phyloP scores from a whole-genome alignment of 2,329 filamentous ascomycete species.

The Cercospora sp. region DNA sequence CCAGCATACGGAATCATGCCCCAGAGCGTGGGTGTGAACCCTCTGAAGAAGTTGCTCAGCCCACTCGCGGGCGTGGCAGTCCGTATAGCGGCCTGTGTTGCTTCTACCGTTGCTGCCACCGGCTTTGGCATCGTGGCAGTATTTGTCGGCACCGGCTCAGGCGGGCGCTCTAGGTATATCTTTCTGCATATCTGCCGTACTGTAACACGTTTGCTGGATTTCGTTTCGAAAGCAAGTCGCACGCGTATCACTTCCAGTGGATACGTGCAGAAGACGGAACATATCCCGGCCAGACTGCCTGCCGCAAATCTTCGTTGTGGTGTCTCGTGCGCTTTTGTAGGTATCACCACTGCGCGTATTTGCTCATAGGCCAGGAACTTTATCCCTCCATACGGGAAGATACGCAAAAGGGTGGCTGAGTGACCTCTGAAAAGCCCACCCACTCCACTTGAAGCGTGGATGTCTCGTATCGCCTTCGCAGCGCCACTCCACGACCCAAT shows the following conservation, averaged over 20 bases:
- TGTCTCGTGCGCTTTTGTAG: slow-evolving; percentile 72
- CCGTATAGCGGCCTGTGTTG: slow-evolving; percentile 49
- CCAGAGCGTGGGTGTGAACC: slow-evolving; percentile 83
- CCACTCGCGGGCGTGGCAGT: slow-evolving; percentile 64
- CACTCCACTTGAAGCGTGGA: slow-evolving; percentile 72
- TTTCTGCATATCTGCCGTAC: slow-evolving; percentile 75
- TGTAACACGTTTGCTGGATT: slow-evolving; percentile 66
- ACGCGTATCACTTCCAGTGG: slow-evolving; percentile 91
- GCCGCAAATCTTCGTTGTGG: slow-evolving; percentile 71
- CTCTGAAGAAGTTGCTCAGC: slow-evolving; percentile 88
- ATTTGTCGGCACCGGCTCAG: slow-evolving; percentile 31
- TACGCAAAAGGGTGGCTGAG: slow-evolving; percentile 87
- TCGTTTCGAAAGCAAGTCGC: slow-evolving; percentile 91
- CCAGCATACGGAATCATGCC: slow-evolving; percentile 98
- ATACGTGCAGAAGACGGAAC: slow-evolving; percentile 94
- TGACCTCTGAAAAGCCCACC: slow-evolving; percentile 87
- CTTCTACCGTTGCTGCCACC: slow-evolving; percentile 45
- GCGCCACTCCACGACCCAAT: slow-evolving; percentile 85
- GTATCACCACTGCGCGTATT: slow-evolving; percentile 78
- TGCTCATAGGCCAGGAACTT: slow-evolving; percentile 99
- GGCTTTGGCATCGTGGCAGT: slow-evolving; percentile 26
- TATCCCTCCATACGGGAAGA: slow-evolving; percentile 96
- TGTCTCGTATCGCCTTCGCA: slow-evolving; percentile 77
- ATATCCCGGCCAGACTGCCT: slow-evolving; percentile 76
- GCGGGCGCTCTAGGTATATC: slow-evolving; percentile 76